Evolutionary conservation across 352 stramenopile genomes (phyloP).

Genomic region (Globisporangium viniferum): DNA sequence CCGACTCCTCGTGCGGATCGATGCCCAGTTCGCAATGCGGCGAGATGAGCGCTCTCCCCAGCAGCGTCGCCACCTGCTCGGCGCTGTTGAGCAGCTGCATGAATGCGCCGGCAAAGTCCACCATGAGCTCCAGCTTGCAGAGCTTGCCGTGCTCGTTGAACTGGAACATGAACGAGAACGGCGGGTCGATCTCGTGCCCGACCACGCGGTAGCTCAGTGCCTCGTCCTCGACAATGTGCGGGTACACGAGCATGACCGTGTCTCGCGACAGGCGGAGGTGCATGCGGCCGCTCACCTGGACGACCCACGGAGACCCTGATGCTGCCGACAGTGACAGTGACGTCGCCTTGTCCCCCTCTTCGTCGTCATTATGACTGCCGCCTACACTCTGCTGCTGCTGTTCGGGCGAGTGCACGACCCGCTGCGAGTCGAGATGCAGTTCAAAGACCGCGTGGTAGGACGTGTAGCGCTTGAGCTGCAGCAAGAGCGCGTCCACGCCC

Average conservation of each 20-base stretch:
- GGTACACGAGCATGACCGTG: constrained; percentile 68
- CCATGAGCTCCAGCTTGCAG: constrained; percentile 46
- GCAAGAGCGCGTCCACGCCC: constrained; percentile 45
- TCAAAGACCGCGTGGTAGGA: constrained; percentile 65
- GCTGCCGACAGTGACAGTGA: background rate
- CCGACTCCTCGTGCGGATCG: constrained; percentile 42
- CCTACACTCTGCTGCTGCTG: background rate
- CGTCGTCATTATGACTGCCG: background rate
- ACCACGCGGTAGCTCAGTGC: constrained; percentile 46
- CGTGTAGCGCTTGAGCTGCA: constrained; percentile 69
- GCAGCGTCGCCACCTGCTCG: constrained; percentile 28
- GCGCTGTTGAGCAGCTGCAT: constrained; percentile 35
- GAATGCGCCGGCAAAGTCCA: constrained; percentile 63
- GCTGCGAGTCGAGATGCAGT: constrained; percentile 19
- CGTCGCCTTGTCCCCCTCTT: constrained; percentile 5
- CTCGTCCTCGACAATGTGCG: constrained; percentile 56
- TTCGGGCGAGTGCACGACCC: constrained; percentile 27
- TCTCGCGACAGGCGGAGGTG: constrained; percentile 61
- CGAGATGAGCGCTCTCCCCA: constrained; percentile 52
- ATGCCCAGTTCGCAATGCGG: constrained; percentile 52
- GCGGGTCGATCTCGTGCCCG: constrained; percentile 55
- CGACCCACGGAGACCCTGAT: constrained; percentile 21
- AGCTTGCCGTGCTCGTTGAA: constrained; percentile 53
- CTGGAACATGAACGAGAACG: constrained; percentile 46
- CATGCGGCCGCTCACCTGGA: constrained; percentile 34